phyloP scores from a whole-genome alignment of 768 basidiomycete genomes.

The Antrodiella citrinella region DNA sequence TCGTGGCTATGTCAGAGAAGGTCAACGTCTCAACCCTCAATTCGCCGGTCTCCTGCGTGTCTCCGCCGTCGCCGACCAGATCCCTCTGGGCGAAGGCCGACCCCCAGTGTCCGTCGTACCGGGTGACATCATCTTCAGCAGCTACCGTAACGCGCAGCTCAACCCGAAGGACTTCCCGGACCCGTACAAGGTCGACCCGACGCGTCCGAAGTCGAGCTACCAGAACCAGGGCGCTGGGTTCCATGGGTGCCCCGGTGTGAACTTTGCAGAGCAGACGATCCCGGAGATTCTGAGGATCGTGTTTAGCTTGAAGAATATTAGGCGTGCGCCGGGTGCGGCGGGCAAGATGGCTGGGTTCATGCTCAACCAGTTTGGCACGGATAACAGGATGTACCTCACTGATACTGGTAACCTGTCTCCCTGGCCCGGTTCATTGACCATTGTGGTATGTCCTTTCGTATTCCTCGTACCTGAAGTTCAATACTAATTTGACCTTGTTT shows the following conservation, averaged over 20 bases:
- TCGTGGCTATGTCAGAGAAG: slow-evolving; percentile 44
- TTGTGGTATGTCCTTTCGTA: slow-evolving; percentile 10
- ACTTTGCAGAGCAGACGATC: slow-evolving; percentile 25
- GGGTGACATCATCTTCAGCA: slow-evolving; percentile 33
- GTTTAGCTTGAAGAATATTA: slow-evolving; percentile 35
- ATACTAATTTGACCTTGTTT: neutral
- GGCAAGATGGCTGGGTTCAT: slow-evolving; percentile 31
- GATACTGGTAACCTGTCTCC: slow-evolving; percentile 14
- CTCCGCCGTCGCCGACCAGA: slow-evolving; percentile 24
- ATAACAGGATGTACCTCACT: slow-evolving; percentile 18
- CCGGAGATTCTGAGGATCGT: slow-evolving; percentile 39
- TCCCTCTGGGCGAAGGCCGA: slow-evolving; percentile 28
- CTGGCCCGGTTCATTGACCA: slow-evolving; percentile 13
- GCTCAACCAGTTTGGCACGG: slow-evolving; percentile 26
- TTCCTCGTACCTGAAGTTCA: neutral
- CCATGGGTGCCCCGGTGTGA: slow-evolving; percentile 32
- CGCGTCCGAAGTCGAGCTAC: slow-evolving; percentile 26
- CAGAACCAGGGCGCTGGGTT: slow-evolving; percentile 27
- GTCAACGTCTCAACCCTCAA: slow-evolving; percentile 37
- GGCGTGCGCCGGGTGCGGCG: slow-evolving; percentile 35
- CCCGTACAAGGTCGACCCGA: slow-evolving; percentile 31
- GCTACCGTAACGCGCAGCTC: slow-evolving; percentile 36
- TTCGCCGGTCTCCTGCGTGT: slow-evolving; percentile 34
- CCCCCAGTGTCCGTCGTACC: slow-evolving; percentile 29
- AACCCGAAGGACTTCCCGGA: slow-evolving; percentile 38